Evolutionary conservation across 768 basidiomycete genomes (phyloP), one percentile per base, ranked within the genome.

Genomic region (Leccinellum rugosiceps): DNA sequence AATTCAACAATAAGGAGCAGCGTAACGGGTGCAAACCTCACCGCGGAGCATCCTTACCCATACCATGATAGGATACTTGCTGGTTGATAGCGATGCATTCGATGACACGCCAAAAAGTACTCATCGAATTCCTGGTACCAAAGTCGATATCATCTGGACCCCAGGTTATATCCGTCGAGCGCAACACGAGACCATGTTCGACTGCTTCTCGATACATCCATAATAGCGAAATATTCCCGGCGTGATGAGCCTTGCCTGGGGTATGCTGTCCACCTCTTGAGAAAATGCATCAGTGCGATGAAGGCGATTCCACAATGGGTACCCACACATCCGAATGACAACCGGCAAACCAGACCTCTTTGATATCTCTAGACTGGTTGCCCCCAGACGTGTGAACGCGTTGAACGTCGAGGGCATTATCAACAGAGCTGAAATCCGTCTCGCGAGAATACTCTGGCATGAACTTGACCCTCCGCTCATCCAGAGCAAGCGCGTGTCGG

Each of bases 321-420:
- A 50, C 58, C 17, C 30, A 72, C 74, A 49, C 60, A 64, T 75
- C 75, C 8, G 47, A 48, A 28, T 48, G 47, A 15, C 47, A 26
- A n/a, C 48, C 48, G 14, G 48, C 48, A 31, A 49, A 49, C 48
- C 48, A 49, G 14, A 49, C 48, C 19, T 49, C 48, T 19, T 26
- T 31, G 6, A 49, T n/a, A 85, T 84, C 85, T n/a, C n/a, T n/a
- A n/a, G 17, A n/a, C 17, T 38, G 38, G 38, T 38, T n/a, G 8
- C 17, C 38, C 9, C 38, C 38, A n/a, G 38, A 38, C 4, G n/a
- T 9, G 9, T 38, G 38, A 38, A 10, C 14, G 4, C 28, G 50
- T 14, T 11, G 46, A 19, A 45, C 49, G 30, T 28, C 44, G 19
- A 14, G 4, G 13, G 60, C 8, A 2, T 38, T 21, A 50, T 59